Conservation (phyloP, 148 eudicot species). For the Rhododendron kiyosumense region DNA sequence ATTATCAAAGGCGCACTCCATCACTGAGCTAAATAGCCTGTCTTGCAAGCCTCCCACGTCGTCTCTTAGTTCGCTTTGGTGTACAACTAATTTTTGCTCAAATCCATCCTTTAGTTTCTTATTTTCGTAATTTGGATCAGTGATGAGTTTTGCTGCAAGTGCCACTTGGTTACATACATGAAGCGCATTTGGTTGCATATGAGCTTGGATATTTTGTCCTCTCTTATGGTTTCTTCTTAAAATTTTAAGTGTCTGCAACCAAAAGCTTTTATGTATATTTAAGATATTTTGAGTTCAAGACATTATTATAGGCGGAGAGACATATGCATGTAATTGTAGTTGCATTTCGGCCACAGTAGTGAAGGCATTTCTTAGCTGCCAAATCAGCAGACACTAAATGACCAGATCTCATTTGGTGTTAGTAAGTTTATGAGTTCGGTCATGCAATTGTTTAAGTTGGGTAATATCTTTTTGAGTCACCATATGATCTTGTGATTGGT, state of each 20-base stretch:
- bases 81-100: background rate
- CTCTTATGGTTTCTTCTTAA: background rate
- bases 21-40: background rate
- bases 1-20: background rate
- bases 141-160: background rate
- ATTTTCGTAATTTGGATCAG: background rate
- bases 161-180: background rate
- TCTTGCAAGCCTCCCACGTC: background rate
- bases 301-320: background rate
- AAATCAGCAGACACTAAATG: background rate
- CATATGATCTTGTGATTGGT: slow-evolving; percentile 10
- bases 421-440: background rate
- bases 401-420: no score
- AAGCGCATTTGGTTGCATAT: background rate
- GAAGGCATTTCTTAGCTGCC: background rate
- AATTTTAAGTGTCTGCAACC: background rate
- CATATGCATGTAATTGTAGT: background rate
- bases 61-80: background rate
- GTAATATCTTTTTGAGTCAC: background rate
- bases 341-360: background rate
- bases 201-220: background rate
- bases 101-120: background rate
- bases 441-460: slow-evolving; percentile 8
- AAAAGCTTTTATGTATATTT: background rate
- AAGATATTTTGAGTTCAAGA: background rate